Base-by-base conservation (phyloP, 805 yeast species). In the Candida insectorum region DNA sequence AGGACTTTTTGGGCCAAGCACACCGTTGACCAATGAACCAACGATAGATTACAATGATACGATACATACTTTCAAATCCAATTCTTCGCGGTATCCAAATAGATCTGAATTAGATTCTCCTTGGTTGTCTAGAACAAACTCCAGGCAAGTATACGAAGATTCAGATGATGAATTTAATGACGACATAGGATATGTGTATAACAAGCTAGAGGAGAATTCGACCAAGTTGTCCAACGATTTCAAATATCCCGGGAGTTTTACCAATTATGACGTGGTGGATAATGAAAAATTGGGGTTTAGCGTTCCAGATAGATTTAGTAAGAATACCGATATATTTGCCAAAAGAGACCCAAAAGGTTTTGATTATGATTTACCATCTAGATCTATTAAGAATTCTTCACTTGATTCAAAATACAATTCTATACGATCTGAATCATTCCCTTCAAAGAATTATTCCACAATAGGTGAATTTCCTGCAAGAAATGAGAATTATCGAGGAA, bases 41-140 rank as follows among this genome's bases (percentile, higher is more conserved):
- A 61, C 67, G 3, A 51, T 60, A 6, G 62, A 59, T 37, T 61
- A 60, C 39, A 51, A 58, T 33, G 34, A 51, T 26, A 56, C 63
- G 5, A 47, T 53, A 13, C 31, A 43, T 14, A 34, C 26, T 17
- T 34, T 24, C 20, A 16, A 16, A 13, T 18, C 38, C 6, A 24
- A 24, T 24, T 7, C 26, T 10, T 10, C 26, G 13, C 23, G 23
- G 23, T 20, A 8, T 20, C 8, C 23, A 8, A 11, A 20, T 11
- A 8, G 23, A 20, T 20, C 23, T 8, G 11, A 20, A 8, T 8
- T 20, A 20, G 10, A 8, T 8, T 20, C 23, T 20, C 23, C 23
- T 8, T n/a, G n/a, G n/a, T n/a, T n/a, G n/a, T 11, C 10, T 8
- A 8, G 23, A 11, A 8, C 11, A 8, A 8, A 8, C 10, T 8